phyloP scores from a whole-genome alignment of 495 filamentous ascomycete genomes.

The Neurospora discreta region DNA sequence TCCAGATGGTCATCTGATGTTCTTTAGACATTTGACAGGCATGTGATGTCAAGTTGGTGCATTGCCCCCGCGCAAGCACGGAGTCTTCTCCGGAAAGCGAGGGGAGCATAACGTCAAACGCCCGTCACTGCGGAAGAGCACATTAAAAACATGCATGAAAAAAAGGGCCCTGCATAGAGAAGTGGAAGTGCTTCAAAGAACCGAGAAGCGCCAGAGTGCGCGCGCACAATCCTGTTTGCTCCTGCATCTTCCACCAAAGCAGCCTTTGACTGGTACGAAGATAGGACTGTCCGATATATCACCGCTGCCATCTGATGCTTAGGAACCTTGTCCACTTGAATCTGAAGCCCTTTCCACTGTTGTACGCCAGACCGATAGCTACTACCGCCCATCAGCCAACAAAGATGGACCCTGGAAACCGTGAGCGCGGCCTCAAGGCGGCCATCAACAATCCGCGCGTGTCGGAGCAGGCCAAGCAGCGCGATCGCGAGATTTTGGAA shows the following conservation, averaged over 20 bases:
- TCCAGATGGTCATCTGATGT: not conserved
- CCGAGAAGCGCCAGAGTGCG: not conserved
- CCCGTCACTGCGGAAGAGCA: not conserved
- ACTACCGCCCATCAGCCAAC: not conserved
- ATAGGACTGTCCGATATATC: not conserved
- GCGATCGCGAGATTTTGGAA: constrained; percentile 12
- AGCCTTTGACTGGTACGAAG: not conserved
- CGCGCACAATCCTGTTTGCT: not conserved
- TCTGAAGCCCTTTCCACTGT: not conserved
- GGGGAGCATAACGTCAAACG: not conserved
- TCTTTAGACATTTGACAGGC: not conserved
- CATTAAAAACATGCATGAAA: not conserved
- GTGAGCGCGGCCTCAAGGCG: constrained; percentile 20
- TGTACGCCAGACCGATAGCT: not conserved
- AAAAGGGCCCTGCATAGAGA: not conserved
- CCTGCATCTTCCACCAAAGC: not conserved
- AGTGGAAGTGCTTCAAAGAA: not conserved
- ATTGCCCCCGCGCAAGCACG: not conserved
- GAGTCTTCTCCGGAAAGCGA: not conserved
- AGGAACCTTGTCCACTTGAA: not conserved
- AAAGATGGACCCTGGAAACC: constrained; percentile 16
- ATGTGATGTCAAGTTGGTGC: not conserved
- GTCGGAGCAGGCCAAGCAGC: constrained; percentile 10
- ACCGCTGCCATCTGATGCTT: not conserved
- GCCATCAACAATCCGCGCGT: constrained; percentile 21